phyloP scores from a whole-genome alignment of 1,139 yeast genomes.

The Geotrichum carabidarum region DNA sequence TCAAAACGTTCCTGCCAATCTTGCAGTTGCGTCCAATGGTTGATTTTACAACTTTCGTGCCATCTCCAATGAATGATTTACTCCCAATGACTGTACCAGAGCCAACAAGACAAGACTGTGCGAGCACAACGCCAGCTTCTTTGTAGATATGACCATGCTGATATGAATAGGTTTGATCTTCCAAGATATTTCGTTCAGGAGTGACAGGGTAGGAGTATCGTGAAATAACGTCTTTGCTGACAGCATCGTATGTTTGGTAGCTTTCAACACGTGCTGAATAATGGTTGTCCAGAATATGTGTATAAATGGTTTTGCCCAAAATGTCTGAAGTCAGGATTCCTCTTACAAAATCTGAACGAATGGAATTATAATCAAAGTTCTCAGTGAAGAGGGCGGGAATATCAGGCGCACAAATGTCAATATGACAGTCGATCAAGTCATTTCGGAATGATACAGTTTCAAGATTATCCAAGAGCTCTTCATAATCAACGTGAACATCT shows the following conservation, averaged over 20 bases:
- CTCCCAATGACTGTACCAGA: conserved; percentile 75
- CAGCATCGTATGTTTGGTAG: conserved; percentile 87
- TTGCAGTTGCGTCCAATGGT: conserved; percentile 81
- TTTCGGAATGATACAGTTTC: conserved; percentile 78
- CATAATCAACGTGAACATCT: conserved; percentile 53
- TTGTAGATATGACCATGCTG: conserved; percentile 83
- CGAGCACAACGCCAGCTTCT: conserved; percentile 73
- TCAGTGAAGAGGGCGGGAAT: conserved; percentile 95
- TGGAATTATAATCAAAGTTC: conserved; percentile 85
- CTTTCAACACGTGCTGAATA: conserved; percentile 94
- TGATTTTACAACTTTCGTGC: conserved; percentile 52
- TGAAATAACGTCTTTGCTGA: conserved; percentile 83
- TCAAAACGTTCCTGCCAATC: conserved; percentile 70
- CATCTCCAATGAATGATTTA: conserved; percentile 59
- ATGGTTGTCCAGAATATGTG: conserved; percentile 67
- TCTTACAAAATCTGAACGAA: conserved; percentile 81
- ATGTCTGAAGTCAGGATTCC: conserved; percentile 90
- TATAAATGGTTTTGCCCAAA: conserved; percentile 83
- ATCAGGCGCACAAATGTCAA: conserved; percentile 90
- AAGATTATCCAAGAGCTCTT: conserved; percentile 73
- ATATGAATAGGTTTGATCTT: conserved; percentile 67
- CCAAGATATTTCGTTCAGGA: conserved; percentile 75
- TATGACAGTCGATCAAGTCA: conserved; percentile 91
- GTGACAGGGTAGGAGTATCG: conserved; percentile 91
- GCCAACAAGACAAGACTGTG: conserved; percentile 83